phyloP scores from a whole-genome alignment of 176 grass and related monocot genomes.

The Phyllostachys edulis region DNA sequence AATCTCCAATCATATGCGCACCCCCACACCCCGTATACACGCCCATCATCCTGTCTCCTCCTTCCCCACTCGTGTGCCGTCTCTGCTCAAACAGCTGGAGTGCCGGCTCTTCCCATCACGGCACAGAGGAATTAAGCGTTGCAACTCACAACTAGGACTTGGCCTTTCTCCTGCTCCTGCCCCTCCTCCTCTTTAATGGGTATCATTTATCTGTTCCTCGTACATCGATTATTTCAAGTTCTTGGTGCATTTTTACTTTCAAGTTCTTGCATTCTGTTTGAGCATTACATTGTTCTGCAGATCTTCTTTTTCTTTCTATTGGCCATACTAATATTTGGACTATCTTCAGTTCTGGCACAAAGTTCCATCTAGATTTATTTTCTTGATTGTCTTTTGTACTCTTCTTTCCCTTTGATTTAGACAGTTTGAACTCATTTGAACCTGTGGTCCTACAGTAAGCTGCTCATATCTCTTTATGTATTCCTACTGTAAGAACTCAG shows the following conservation, averaged over 20 bases:
- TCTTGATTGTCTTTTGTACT: neutral
- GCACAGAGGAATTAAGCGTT: neutral
- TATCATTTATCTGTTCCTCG: neutral
- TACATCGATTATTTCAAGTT: neutral
- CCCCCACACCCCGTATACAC: neutral
- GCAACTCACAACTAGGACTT: neutral
- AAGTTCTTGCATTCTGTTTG: neutral
- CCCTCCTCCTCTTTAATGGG: conserved; percentile 26
- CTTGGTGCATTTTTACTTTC: neutral
- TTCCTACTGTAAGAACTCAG: neutral
- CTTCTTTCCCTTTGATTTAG: neutral
- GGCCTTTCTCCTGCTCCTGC: neutral
- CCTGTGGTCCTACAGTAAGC: conserved; percentile 4
- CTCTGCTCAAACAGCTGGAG: conserved; percentile 16
- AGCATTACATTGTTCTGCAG: neutral
- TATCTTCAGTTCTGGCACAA: neutral
- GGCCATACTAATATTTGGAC: neutral
- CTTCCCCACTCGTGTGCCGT: conserved; percentile 6
- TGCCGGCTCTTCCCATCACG: neutral
- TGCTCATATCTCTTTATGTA: neutral
- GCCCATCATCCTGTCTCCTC: conserved; percentile 30
- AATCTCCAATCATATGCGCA: conserved; percentile 46
- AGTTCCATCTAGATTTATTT: conserved; percentile 6
- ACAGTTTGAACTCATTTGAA: conserved; percentile 18
- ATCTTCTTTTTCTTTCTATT: neutral